Conservation (phyloP, 192 early-diverging fungal genomes). For the Geranomyces variabilis region DNA sequence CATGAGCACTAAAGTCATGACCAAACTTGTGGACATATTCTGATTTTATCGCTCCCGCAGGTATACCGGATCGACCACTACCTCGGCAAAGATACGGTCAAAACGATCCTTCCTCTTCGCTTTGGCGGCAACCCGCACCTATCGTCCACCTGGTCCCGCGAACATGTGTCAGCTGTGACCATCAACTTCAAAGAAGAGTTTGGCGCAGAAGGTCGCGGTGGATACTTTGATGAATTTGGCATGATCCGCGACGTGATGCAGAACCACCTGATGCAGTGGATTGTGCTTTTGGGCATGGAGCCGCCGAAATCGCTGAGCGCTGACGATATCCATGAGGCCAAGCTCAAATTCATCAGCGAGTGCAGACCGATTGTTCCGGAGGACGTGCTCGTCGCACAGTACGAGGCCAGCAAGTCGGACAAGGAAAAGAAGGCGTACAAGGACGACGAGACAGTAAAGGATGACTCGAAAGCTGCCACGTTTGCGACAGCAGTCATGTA, state of each 20-base stretch:
- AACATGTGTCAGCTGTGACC: conserved; percentile 77
- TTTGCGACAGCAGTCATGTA: conserved; percentile 45
- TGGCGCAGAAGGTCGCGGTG: conserved; percentile 88
- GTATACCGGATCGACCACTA: conserved; percentile 92
- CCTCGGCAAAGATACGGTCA: conserved; percentile 93
- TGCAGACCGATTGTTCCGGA: conserved; percentile 44
- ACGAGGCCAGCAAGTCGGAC: conserved; percentile 32
- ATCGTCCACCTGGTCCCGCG: conserved; percentile 76
- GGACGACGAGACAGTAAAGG: conserved; percentile 41
- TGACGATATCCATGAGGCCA: conserved; percentile 85
- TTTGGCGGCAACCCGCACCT: conserved; percentile 75
- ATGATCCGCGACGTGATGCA: conserved; percentile 79
- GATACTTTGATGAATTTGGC: conserved; percentile 94
- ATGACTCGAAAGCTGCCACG: conserved; percentile 38
- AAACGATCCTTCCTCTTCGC: conserved; percentile 78
- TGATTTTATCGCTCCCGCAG: neutral
- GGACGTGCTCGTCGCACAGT: conserved; percentile 35
- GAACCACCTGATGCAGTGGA: conserved; percentile 78
- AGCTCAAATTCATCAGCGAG: conserved; percentile 43
- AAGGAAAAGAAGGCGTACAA: conserved; percentile 35
- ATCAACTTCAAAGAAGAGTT: conserved; percentile 91
- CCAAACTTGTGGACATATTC: neutral
- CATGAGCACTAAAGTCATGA: too few relatives aligned
- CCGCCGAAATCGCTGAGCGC: conserved; percentile 70
- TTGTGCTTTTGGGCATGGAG: conserved; percentile 86